These are phyloP conservation scores for Gynandropsis gynandra DNA, from an alignment of 345 rosid genomes.

Conservation along the genomic window DNA sequence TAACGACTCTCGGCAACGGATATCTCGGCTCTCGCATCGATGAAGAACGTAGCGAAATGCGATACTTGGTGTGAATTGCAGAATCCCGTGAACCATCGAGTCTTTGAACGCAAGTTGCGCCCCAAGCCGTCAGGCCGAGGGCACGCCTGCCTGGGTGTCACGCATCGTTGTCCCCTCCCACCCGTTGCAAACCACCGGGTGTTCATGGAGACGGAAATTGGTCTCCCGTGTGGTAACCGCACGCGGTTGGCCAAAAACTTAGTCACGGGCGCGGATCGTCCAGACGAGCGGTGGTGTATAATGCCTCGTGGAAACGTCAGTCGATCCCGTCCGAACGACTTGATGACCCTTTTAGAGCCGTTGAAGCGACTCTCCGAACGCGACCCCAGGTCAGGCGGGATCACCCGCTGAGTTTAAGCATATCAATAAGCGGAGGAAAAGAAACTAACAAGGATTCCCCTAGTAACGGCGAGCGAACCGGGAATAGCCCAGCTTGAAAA, in stretches of 20 bases:
- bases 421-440: constrained; percentile 26
- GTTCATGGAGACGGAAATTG: no score
- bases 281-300: neutral
- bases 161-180: neutral
- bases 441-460: constrained; percentile 29
- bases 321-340: no score
- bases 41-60: constrained; percentile 13
- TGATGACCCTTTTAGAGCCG: no score
- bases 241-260: no score
- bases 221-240: no score
- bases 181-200: no score
- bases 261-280: no score
- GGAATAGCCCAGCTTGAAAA: constrained; percentile 22
- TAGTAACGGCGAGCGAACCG: constrained; percentile 31
- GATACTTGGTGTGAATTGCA: neutral
- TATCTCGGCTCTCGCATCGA: constrained; percentile 20
- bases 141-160: neutral
- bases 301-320: no score
- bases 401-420: constrained; percentile 25
- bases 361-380: neutral
- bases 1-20: constrained; percentile 11
- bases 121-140: neutral
- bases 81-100: constrained; percentile 3
- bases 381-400: constrained; percentile 22
- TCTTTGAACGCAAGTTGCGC: constrained; percentile 2